Evolutionary conservation across 352 stramenopile genomes (phyloP).

Genomic region (Phytophthora citricola): DNA sequence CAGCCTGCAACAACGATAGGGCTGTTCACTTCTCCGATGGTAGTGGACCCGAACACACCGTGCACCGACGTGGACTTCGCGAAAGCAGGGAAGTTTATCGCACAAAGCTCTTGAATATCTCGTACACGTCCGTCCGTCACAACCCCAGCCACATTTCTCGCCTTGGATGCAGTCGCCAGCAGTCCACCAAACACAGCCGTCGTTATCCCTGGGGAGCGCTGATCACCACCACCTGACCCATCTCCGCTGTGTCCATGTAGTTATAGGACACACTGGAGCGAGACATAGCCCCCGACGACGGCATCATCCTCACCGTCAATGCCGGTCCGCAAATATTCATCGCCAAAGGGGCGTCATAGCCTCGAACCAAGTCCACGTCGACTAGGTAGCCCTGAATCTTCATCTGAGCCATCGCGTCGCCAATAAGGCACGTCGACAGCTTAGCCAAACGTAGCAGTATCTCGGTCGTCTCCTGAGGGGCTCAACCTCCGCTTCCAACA

Average conservation of each 20-base stretch:
- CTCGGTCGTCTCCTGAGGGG: constrained; percentile 28
- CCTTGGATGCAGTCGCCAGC: constrained; percentile 74
- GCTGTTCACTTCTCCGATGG: constrained; percentile 72
- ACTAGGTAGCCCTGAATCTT: constrained; percentile 84
- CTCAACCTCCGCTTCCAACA: constrained; percentile 65
- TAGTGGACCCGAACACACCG: constrained; percentile 59
- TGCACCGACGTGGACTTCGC: constrained; percentile 76
- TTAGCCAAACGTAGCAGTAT: constrained; percentile 80
- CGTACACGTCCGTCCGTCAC: constrained; percentile 82
- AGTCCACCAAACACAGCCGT: constrained; percentile 78
- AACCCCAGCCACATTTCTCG: constrained; percentile 62
- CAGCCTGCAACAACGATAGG: constrained; percentile 76
- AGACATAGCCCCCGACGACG: constrained; percentile 48
- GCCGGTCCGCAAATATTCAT: constrained; percentile 87
- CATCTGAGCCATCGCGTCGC: constrained; percentile 81
- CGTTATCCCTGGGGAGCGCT: constrained; percentile 64
- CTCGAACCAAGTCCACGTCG: constrained; percentile 73
- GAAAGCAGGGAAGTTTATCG: constrained; percentile 79
- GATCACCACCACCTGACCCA: constrained; percentile 83
- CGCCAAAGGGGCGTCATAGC: constrained; percentile 70
- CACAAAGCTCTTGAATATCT: constrained; percentile 75
- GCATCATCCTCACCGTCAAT: constrained; percentile 83
- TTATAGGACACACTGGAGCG: constrained; percentile 48
- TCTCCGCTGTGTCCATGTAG: constrained; percentile 82
- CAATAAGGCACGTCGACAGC: constrained; percentile 83